phyloP scores from a whole-genome alignment of 768 basidiomycete genomes.

The Panaeolus cyanescens region DNA sequence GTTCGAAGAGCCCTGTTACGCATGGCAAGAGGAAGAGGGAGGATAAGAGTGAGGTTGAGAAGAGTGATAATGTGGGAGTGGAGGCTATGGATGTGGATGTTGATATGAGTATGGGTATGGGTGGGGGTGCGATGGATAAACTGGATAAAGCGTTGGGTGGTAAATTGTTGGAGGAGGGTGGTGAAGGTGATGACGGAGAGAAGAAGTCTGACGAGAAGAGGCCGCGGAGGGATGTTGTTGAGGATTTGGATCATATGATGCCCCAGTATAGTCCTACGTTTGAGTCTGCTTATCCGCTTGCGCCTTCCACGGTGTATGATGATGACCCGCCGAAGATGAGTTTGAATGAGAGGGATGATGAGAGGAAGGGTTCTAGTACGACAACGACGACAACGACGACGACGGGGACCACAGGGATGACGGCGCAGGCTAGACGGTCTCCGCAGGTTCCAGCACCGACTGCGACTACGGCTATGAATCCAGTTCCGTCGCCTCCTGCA shows the following conservation, averaged over 20 bases:
- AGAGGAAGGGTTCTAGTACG: not conserved
- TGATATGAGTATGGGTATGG: not conserved
- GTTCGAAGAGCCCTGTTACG: not conserved
- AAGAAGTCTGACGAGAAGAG: not conserved
- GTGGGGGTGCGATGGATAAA: not conserved
- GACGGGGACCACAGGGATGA: no score
- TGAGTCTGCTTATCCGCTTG: not conserved
- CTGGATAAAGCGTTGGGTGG: no score
- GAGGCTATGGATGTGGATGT: not conserved
- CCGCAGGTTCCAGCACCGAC: not conserved
- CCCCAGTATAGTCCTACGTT: not conserved
- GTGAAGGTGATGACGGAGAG: not conserved
- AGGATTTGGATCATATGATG: not conserved
- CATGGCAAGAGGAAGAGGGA: not conserved
- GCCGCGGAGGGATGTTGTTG: not conserved
- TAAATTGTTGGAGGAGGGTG: no score
- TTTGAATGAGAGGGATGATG: not conserved
- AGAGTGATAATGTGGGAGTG: not conserved
- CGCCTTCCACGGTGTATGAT: not conserved
- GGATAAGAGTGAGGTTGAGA: not conserved
- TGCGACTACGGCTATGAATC: no score
- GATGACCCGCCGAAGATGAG: not conserved
- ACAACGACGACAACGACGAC: no score
- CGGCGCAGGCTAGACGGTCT: no score
- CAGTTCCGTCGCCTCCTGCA: not conserved